Conservation (phyloP, 1,139 yeast genomes). For the Taiozyma sp. region DNA sequence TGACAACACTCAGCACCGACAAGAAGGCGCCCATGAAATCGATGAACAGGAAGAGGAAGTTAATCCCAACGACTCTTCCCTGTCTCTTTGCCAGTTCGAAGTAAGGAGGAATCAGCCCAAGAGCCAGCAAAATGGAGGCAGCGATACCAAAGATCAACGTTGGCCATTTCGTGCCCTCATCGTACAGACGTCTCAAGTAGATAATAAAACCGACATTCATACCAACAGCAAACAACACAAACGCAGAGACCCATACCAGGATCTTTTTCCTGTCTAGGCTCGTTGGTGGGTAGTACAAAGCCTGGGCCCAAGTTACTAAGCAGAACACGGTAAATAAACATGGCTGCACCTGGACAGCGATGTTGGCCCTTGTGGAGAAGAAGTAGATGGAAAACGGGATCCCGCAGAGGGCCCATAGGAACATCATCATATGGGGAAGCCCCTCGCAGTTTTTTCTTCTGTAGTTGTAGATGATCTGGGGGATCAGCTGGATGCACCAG, state of each 20-base stretch:
- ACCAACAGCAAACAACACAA: constrained; percentile 48
- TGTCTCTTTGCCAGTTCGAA: constrained; percentile 73
- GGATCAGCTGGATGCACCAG: constrained; percentile 88
- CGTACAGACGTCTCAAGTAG: constrained; percentile 63
- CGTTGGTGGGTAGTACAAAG: constrained; percentile 78
- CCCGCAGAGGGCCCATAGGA: constrained; percentile 80
- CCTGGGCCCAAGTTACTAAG: constrained; percentile 63
- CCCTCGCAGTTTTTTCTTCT: constrained; percentile 79
- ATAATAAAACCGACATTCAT: constrained; percentile 67
- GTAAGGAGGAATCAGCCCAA: constrained; percentile 86
- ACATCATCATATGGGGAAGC: constrained; percentile 77
- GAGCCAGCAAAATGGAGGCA: constrained; percentile 71
- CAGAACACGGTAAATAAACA: constrained; percentile 77
- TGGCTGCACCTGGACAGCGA: constrained; percentile 83
- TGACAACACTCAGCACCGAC: constrained; percentile 60
- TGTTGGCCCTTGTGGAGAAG: constrained; percentile 62
- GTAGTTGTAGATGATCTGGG: constrained; percentile 76
- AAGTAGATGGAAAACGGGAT: constrained; percentile 83
- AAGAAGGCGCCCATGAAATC: constrained; percentile 82
- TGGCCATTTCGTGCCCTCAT: constrained; percentile 59
- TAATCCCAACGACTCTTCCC: constrained; percentile 86
- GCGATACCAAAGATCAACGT: constrained; percentile 70
- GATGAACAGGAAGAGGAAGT: constrained; percentile 71
- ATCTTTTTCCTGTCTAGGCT: constrained; percentile 36
- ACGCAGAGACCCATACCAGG: constrained; percentile 30